A percentile compares a stretch with the other conserved stretches of the same genome.
Conservation (phyloP, 495 filamentous ascomycete species). For the Aspergillus carlsbadensis region DNA sequence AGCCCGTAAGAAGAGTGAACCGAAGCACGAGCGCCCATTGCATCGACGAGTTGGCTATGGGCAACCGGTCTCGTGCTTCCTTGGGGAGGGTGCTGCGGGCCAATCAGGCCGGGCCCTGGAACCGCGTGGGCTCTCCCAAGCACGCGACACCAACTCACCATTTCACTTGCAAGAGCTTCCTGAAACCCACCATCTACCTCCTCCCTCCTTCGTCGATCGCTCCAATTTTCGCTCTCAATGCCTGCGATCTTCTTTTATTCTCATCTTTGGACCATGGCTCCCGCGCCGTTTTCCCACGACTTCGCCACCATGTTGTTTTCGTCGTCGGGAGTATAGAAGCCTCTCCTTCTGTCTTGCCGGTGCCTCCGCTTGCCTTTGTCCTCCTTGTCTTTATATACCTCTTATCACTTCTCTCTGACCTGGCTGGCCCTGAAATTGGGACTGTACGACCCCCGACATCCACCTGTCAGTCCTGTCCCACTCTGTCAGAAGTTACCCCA, state of each 20-base stretch:
- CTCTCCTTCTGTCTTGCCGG: not conserved
- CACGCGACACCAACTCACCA: conserved; percentile 42
- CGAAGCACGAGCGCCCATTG: conserved; percentile 19
- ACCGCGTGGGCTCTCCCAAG: conserved; percentile 40
- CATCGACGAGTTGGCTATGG: conserved; percentile 18
- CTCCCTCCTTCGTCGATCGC: conserved; percentile 17
- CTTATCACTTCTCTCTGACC: not conserved
- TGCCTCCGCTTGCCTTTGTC: not conserved
- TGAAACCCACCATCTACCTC: conserved; percentile 11
- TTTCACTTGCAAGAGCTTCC: conserved; percentile 8
- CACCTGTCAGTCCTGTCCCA: not conserved
- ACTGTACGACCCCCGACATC: not conserved
- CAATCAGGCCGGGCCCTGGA: conserved; percentile 29
- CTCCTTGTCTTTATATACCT: not conserved
- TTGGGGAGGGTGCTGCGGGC: conserved; percentile 16
- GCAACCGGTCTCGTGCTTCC: conserved; percentile 25
- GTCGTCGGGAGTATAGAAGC: conserved; percentile 5
- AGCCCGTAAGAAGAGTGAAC: conserved; percentile 18
- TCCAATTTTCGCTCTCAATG: not conserved
- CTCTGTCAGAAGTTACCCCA: not conserved
- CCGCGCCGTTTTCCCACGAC: conserved; percentile 4
- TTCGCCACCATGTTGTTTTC: conserved; percentile 5
- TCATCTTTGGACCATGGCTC: conserved; percentile 7
- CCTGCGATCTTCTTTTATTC: conserved; percentile 3
- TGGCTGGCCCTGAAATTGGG: not conserved